Conservation (phyloP, 2,329 filamentous ascomycete species). For the Claviceps sorghi region DNA sequence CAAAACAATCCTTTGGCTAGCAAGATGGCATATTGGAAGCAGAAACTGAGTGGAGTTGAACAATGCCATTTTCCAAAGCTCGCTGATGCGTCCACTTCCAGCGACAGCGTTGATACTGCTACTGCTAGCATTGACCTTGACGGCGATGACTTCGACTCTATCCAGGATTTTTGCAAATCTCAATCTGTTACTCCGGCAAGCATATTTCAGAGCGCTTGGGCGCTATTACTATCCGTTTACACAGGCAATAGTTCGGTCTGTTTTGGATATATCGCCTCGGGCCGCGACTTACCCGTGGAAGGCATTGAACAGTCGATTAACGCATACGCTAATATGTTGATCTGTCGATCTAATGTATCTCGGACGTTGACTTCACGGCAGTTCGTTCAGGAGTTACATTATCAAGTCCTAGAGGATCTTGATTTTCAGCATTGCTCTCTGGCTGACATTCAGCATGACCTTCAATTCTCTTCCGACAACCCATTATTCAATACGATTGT, state of each 20-base stretch:
- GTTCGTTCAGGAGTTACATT: constrained; percentile 22
- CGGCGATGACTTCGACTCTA: constrained; percentile 1
- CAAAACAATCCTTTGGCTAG: background rate
- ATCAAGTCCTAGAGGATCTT: constrained; percentile 29
- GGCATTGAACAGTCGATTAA: constrained; percentile 4
- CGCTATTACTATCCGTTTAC: constrained; percentile 5
- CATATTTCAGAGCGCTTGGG: constrained; percentile 7
- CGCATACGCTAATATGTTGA: constrained; percentile 2
- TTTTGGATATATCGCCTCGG: constrained; percentile 3
- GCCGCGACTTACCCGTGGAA: background rate
- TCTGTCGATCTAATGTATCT: constrained; percentile 1
- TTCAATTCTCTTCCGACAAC: constrained; percentile 7
- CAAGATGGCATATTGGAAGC: constrained; percentile 7
- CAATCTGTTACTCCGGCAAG: constrained; percentile 13
- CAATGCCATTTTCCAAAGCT: constrained; percentile 8
- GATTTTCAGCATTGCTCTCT: constrained; percentile 33
- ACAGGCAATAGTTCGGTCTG: background rate
- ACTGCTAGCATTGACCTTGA: background rate
- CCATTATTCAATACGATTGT: constrained; percentile 20
- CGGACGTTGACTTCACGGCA: constrained; percentile 20
- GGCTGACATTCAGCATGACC: constrained; percentile 27
- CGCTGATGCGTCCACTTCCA: background rate
- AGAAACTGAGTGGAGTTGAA: constrained; percentile 3
- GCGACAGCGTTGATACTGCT: background rate
- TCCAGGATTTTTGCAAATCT: constrained; percentile 20